Evolutionary conservation across 1,284 basidiomycete species (phyloP), one percentile per base, ranked within the genome.

Genomic region (Veloboletus limbatus): DNA sequence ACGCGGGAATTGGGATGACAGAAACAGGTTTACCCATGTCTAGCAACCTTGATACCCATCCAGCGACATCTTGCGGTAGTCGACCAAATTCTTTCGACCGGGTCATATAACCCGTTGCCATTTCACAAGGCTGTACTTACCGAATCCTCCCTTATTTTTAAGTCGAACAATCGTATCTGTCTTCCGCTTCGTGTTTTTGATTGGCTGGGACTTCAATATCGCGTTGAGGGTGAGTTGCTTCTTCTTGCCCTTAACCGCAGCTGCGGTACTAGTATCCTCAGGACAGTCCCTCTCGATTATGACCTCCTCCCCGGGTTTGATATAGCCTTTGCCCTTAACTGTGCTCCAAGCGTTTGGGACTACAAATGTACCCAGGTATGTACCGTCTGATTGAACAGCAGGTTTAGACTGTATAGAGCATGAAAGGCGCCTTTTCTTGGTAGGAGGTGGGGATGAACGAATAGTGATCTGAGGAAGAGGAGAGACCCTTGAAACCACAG

Each of bases 331-430:
- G 2, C 85, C 86, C 44, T 78, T 83, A n/a, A 77, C 81, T 17
- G 83, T 90, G 52, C 83, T 85, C 85, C 85, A 90, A 8, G 85
- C 87, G 55, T 85, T 84, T n/a, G 76, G 73, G n/a, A 89, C 74
- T 9, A 88, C 53, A 47, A 88, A 73, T 35, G 82, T 81, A 10
- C 87, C 87, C 17, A 90, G 59, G 55, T 86, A 89, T 4, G 40
- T 47, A 25, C 51, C 45, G 21, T 41, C 27, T 17, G 47, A 36
- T 38, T 27, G 47, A 17, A 42, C 28, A 24, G 34, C 32, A 30
- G 21, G 31, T 31, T 52, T 43, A 21, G 43, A 47, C 9, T 47
- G 51, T 8, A 41, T 40, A 14, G 61, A 54, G 21, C 66, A 60
- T 2, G 70, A 75, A 13, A 78, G 47, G n/a, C 77, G 78, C 18